Percentiles rank a stretch among this genome's conserved stretches.
These are phyloP conservation scores for Myxozyma kluyveri DNA, from an alignment of 805 yeast species.

Conservation along the genomic window DNA sequence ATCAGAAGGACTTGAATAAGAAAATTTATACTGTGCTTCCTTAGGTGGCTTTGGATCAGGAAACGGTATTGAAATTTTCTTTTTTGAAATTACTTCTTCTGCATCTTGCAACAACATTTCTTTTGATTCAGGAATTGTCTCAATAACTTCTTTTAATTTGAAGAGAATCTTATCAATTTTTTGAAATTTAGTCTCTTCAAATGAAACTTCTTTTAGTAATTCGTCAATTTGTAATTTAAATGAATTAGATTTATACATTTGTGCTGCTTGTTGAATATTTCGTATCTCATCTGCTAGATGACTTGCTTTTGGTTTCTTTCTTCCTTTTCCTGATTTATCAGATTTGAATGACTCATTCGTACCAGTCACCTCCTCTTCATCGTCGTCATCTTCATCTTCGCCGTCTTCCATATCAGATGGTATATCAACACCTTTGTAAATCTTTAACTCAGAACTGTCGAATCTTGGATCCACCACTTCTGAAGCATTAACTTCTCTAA, in stretches of 20 bases:
- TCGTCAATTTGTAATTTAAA: constrained; percentile 95
- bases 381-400: constrained; percentile 37
- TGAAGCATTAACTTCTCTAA: neutral
- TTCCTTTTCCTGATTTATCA: neutral
- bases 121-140: constrained; percentile 57
- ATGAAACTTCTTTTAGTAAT: constrained; percentile 70
- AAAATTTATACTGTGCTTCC: constrained; percentile 66
- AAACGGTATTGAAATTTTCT: constrained; percentile 69
- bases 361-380: constrained; percentile 35
- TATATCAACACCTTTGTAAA: neutral
- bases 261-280: constrained; percentile 89
- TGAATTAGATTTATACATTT: constrained; percentile 88
- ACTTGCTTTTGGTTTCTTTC: constrained; percentile 9
- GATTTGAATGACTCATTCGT: constrained; percentile 10
- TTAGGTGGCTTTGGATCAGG: constrained; percentile 79
- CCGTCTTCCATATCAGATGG: constrained; percentile 10
- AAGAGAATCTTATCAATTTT: constrained; percentile 73
- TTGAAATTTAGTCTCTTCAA: constrained; percentile 65
- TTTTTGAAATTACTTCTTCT: constrained; percentile 50
- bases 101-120: constrained; percentile 49
- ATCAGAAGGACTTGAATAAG: constrained; percentile 65
- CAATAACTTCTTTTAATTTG: constrained; percentile 64
- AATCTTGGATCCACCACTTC: neutral
- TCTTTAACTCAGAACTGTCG: neutral
- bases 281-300: constrained; percentile 67